Conservation (phyloP, 148 eudicot genomes). For the Cornus controversa region DNA sequence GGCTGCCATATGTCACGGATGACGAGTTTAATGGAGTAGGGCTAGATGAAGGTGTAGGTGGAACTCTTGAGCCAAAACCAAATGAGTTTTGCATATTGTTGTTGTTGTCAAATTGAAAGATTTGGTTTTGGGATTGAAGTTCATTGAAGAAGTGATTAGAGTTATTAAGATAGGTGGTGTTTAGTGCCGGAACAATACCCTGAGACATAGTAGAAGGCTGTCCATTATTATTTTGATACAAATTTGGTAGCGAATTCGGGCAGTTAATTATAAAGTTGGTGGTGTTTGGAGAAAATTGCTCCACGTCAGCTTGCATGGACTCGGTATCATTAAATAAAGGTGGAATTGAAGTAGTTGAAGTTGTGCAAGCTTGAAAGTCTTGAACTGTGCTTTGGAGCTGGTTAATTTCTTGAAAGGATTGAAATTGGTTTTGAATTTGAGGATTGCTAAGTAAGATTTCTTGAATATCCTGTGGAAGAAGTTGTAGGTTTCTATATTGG, state of each 20-base stretch:
- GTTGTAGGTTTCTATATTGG: no score
- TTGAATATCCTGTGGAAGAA: neutral
- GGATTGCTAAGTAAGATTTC: neutral
- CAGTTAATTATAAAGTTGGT: no score
- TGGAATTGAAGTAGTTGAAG: neutral
- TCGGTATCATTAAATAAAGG: no score
- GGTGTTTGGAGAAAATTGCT: no score
- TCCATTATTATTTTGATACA: neutral
- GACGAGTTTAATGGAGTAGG: neutral
- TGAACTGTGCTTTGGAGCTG: neutral
- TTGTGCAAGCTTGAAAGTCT: neutral
- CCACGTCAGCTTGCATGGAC: no score
- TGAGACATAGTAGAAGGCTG: no score
- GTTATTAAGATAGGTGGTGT: neutral
- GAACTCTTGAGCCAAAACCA: neutral
- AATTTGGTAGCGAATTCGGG: neutral
- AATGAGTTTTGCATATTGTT: neutral
- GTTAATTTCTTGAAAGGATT: neutral
- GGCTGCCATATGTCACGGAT: neutral
- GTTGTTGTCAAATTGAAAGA: neutral
- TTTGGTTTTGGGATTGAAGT: neutral
- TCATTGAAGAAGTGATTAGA: neutral
- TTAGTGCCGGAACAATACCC: no score
- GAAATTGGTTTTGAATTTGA: neutral
- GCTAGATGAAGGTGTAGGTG: neutral